Evolutionary conservation across 139 green algal species (phyloP), one percentile per base, ranked within the genome.

Genomic region (Chlamydomonas applanata): DNA sequence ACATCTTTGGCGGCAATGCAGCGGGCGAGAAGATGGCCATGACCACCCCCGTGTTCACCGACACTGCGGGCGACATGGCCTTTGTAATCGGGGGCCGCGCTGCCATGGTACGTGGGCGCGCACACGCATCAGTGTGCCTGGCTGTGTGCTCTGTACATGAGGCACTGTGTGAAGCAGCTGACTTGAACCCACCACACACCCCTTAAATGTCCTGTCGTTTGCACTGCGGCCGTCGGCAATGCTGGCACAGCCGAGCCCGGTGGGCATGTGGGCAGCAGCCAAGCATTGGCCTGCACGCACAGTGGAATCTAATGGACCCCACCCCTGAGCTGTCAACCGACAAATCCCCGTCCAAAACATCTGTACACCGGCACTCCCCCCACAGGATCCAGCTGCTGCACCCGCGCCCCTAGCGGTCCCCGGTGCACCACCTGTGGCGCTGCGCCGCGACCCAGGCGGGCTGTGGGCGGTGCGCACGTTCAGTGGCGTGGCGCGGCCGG

Each of bases 1-100:
- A 93, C 84, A 92, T 97, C 36, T 97, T 97, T 80, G 92, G 92
- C 25, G 86, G 80, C 64, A 96, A 97, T 72, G 64, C 82, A n/a
- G 66, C 66, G 32, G 45, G 30, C 7, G 30, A 70, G 2, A 79
- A 74, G 9, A 86, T 90, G 77, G 57, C 54, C n/a, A 90, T 90
- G 85, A 90, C 85, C 27, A 88, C 82, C 2, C 86, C 86, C 22
- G 86, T 91, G 46, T 82, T 88, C 35, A 75, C 68, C 4, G 69
- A 78, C 61, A 82, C 70, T 2, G 25, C 66, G 0, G 85, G 85
- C 17, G 69, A 13, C 19, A 88, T 90, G 85, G 54, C 80, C 44
- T 90, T 90, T 75, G 85, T 90, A 0, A 73, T 90, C 27, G 74
- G 74, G 3, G 30, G 5, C 9, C 9, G 44, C 25, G 34, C 57